Evolutionary conservation across 164 flowering plant species (phyloP).

Genomic region (Euptelea pleiosperma): DNA sequence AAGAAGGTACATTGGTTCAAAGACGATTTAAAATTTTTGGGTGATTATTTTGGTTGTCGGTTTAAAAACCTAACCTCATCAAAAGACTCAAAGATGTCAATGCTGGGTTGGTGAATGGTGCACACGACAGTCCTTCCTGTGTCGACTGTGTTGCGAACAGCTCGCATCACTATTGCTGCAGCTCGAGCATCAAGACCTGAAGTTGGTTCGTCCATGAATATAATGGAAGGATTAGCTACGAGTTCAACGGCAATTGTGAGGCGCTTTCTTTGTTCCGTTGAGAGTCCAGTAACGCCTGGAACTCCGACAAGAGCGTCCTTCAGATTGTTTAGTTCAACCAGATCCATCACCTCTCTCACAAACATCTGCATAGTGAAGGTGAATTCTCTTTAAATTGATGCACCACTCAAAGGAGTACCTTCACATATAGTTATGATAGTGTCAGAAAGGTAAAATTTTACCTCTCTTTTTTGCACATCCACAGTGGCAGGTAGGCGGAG

Average conservation of each 20-base stretch:
- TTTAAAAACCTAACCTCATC: conserved; percentile 63
- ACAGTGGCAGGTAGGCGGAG: conserved; percentile 31
- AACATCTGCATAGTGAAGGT: conserved; percentile 48
- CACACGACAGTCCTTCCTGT: conserved; percentile 97
- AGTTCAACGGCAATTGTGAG: conserved; percentile 95
- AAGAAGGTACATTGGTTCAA: background rate
- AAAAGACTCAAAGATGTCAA: conserved; percentile 93
- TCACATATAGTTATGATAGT: background rate
- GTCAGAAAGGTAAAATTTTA: background rate
- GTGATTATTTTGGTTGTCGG: background rate
- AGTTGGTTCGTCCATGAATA: conserved; percentile 99
- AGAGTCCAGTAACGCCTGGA: conserved; percentile 85
- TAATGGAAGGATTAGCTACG: conserved; percentile 96
- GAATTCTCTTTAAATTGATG: background rate
- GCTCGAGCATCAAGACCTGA: conserved; percentile 99
- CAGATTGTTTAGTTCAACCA: conserved; percentile 78
- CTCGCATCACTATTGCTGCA: conserved; percentile 96
- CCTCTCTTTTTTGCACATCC: conserved; percentile 24
- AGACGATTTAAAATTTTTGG: background rate
- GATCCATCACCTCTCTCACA: conserved; percentile 85
- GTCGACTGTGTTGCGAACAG: conserved; percentile 95
- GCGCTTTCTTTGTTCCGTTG: conserved; percentile 94
- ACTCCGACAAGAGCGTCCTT: conserved; percentile 84
- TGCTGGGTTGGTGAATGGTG: conserved; percentile 97
- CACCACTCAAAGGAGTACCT: background rate